These are phyloP conservation scores for Cetradonia linearis DNA, from an alignment of 495 filamentous ascomycete genomes.

Conservation along the genomic window DNA sequence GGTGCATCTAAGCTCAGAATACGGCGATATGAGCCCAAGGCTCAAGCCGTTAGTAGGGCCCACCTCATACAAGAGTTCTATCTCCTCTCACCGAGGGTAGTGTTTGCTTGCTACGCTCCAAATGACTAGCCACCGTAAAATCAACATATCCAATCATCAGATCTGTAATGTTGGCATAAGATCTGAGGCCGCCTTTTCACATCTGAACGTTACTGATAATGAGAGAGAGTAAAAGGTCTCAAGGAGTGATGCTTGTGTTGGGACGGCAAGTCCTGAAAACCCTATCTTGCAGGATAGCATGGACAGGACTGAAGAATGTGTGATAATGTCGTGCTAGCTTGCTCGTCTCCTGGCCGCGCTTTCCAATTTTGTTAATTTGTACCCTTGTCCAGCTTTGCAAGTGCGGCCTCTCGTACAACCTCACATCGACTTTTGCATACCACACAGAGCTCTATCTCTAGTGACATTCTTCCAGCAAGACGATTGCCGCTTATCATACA, in stretches of 20 bases:
- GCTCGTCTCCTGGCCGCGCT: background rate
- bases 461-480: background rate
- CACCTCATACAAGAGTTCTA: background rate
- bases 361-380: background rate
- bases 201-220: background rate
- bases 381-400: background rate
- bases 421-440: background rate
- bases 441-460: background rate
- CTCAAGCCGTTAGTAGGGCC: background rate
- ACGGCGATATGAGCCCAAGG: background rate
- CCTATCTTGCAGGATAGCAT: background rate
- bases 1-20: background rate
- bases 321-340: background rate
- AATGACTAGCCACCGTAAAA: no score
- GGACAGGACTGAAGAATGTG: background rate
- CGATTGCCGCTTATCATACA: background rate
- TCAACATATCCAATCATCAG: background rate
- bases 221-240: background rate
- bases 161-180: background rate
- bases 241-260: background rate
- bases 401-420: background rate
- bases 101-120: no score
- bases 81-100: background rate
- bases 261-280: background rate
- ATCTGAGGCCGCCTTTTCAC: background rate